Conservation (phyloP, 116 monocot species). For the Thalassia testudinum region DNA sequence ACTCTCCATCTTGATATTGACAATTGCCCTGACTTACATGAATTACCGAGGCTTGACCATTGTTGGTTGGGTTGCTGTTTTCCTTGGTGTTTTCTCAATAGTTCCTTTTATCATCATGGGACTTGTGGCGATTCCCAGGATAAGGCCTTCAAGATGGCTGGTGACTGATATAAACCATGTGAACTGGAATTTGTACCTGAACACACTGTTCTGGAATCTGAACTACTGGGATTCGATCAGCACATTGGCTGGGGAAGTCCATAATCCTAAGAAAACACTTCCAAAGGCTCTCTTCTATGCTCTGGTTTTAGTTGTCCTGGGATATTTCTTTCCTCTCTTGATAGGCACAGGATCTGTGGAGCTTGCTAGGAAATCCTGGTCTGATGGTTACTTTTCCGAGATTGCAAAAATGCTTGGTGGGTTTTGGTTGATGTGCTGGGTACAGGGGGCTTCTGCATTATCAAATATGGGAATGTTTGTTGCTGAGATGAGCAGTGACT, state of each 20-base stretch:
- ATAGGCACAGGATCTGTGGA: conserved; percentile 47
- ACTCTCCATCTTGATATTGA: too few relatives aligned
- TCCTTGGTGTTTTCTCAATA: too few relatives aligned
- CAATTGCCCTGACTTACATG: too few relatives aligned
- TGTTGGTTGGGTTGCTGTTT: too few relatives aligned
- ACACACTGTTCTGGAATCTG: conserved; percentile 81
- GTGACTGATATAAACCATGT: conserved; percentile 20
- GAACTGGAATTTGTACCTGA: conserved; percentile 61
- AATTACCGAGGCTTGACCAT: too few relatives aligned
- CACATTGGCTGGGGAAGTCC: conserved; percentile 69
- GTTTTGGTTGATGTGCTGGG: conserved; percentile 51
- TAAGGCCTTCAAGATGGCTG: conserved; percentile 47
- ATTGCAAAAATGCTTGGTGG: conserved; percentile 56
- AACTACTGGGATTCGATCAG: conserved; percentile 79
- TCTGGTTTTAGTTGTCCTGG: conserved; percentile 36
- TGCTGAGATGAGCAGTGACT: conserved; percentile 76
- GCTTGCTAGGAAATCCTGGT: conserved; percentile 42
- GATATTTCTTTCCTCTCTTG: conserved; percentile 59
- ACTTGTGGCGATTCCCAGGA: too few relatives aligned
- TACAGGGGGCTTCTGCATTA: too few relatives aligned
- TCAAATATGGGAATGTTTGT: conserved; percentile 83
- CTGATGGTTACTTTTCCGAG: conserved; percentile 66
- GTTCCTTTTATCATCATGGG: too few relatives aligned
- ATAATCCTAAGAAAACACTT: conserved; percentile 40
- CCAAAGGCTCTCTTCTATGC: conserved; percentile 64